Evolutionary conservation across 2,329 filamentous ascomycete species (phyloP).

Genomic region (Tothia fuscella): DNA sequence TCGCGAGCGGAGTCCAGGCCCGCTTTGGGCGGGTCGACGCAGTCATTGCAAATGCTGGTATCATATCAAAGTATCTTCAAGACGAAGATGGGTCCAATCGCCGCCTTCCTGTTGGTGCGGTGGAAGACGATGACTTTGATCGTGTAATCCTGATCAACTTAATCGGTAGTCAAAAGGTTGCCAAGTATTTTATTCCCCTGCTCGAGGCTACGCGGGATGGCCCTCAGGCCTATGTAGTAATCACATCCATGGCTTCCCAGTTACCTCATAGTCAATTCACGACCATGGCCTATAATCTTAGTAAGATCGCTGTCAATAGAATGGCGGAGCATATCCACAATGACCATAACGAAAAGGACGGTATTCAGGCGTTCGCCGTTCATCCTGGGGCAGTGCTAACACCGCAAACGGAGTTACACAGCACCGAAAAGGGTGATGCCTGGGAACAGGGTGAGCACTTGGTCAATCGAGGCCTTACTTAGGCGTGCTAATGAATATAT

Average conservation of each 20-base stretch:
- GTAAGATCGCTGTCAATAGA: slow-evolving; percentile 12
- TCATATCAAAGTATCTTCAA: slow-evolving; percentile 9
- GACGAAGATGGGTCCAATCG: slow-evolving; percentile 1
- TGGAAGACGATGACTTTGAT: slow-evolving; percentile 12
- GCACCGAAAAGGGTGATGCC: slow-evolving; percentile 8
- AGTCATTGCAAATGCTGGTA: slow-evolving; percentile 11
- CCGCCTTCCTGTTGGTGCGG: slow-evolving; percentile 5
- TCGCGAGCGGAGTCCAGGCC: slow-evolving; percentile 7
- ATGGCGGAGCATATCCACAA: slow-evolving; percentile 14
- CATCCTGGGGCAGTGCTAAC: slow-evolving; percentile 15
- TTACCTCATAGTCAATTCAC: not conserved
- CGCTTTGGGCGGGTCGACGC: slow-evolving; percentile 10
- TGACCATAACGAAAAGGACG: slow-evolving; percentile 12
- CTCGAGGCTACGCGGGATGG: slow-evolving; percentile 11
- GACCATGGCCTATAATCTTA: slow-evolving; percentile 11
- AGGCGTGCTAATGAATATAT: not conserved
- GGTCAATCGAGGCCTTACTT: not conserved
- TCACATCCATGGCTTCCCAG: slow-evolving; percentile 7
- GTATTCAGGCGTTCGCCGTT: slow-evolving; percentile 13
- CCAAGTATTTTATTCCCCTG: slow-evolving; percentile 11
- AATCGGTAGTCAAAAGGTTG: slow-evolving; percentile 4
- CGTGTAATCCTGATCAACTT: slow-evolving; percentile 12
- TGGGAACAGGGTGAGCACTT: slow-evolving; percentile 8
- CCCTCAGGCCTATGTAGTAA: slow-evolving; percentile 9
- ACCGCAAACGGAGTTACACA: slow-evolving; percentile 12